Conservation (phyloP, 164 flowering plant species). For the Nymphaea thermarum region DNA sequence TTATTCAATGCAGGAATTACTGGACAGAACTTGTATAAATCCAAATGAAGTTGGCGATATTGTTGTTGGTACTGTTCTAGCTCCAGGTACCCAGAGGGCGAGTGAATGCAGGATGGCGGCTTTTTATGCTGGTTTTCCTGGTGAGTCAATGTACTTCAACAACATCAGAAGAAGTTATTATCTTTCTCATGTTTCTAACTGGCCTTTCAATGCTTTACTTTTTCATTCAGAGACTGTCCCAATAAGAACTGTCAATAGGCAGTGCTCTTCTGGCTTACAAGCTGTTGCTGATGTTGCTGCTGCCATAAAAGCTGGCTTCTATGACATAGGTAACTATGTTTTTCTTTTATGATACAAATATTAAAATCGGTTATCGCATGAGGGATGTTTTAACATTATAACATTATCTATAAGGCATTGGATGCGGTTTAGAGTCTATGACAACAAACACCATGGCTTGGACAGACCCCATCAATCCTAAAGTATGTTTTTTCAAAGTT, state of each 20-base stretch:
- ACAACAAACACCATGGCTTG: slow-evolving; percentile 55
- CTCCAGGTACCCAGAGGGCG: slow-evolving; percentile 86
- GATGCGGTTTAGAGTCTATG: slow-evolving; percentile 97
- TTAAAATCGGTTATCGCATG: neutral
- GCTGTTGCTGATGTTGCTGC: slow-evolving; percentile 99
- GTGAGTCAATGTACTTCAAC: no score
- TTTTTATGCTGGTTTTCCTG: slow-evolving; percentile 97
- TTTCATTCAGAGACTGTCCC: slow-evolving; percentile 71
- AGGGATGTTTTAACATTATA: neutral
- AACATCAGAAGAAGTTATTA: no score
- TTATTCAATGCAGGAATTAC: slow-evolving; percentile 45
- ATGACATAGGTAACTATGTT: slow-evolving; percentile 63
- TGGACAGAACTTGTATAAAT: slow-evolving; percentile 70
- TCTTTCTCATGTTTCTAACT: neutral
- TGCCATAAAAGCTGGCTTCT: slow-evolving; percentile 90
- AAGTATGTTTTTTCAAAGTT: slow-evolving; percentile 21
- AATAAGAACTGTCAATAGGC: slow-evolving; percentile 86
- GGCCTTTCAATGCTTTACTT: neutral
- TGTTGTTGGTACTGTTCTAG: slow-evolving; percentile 88
- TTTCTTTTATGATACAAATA: neutral
- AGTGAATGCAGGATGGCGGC: slow-evolving; percentile 99
- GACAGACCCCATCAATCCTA: slow-evolving; percentile 72
- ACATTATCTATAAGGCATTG: slow-evolving; percentile 46
- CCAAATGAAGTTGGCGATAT: slow-evolving; percentile 95
- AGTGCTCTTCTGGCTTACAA: slow-evolving; percentile 97